Percentiles rank a stretch among this genome's conserved stretches.
Evolutionary conservation across 306 rosid species (phyloP).

Genomic region (Vigna unguiculata): DNA sequence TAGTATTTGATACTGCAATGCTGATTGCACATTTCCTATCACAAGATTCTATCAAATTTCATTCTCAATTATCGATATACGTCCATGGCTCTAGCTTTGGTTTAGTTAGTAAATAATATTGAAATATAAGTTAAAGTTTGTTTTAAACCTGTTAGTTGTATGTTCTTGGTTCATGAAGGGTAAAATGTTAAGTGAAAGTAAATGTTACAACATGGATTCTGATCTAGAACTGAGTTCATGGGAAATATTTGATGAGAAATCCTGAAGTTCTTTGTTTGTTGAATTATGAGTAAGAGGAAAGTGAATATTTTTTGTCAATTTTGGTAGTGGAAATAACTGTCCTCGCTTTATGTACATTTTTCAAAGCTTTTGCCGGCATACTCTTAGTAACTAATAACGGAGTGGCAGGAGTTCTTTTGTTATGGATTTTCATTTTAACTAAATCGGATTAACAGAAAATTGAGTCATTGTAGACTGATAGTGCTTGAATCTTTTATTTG

Average conservation of each 20-base stretch:
- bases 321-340: too few relatives aligned
- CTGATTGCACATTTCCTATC: neutral
- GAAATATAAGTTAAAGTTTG: neutral
- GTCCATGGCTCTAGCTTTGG: neutral
- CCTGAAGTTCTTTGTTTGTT: too few relatives aligned
- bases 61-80: conserved; percentile 5
- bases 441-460: neutral
- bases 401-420: neutral
- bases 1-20: neutral
- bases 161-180: neutral
- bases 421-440: neutral
- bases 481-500: neutral
- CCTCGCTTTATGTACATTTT: neutral
- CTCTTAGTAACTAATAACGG: neutral
- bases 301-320: too few relatives aligned
- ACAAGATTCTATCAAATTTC: neutral
- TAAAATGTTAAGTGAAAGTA: neutral
- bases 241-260: neutral
- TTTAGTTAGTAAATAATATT: neutral
- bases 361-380: neutral
- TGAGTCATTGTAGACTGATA: conserved; percentile 14
- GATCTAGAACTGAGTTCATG: neutral
- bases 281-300: too few relatives aligned
- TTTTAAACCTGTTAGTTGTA: neutral
- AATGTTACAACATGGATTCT: neutral